Base-by-base conservation (phyloP, 495 filamentous ascomycete species). In the Lineolata rhizophorae region DNA sequence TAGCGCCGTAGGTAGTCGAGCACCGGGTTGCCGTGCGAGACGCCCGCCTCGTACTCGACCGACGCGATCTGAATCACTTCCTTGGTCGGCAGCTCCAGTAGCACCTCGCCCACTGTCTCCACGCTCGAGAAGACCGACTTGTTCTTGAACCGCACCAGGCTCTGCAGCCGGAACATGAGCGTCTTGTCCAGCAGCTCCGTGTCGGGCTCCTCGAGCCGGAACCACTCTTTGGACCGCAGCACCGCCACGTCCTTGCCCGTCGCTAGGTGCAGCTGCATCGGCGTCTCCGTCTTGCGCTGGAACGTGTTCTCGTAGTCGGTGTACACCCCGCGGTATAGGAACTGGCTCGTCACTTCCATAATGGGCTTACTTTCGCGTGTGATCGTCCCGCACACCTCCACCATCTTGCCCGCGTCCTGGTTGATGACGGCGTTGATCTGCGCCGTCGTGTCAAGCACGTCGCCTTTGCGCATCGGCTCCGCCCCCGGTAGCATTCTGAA, bases 401-500 rank as follows among this genome's bases (percentile, higher is more conserved):
- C 87, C 82, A 95, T 93, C 65, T 99, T 99, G 30, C 87, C 87
- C 26, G 87, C 85, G 20, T 91, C 83, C 46, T 94, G 81, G 53
- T 95, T 95, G 62, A 99, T 75, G 35, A 99, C 83, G 13, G 87
- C 81, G 45, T 95, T 94, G 57, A 95, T 79, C 51, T 85, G 82
- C 32, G 87, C 90, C 30, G 79, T 93, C 0, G 90, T 94, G 36
- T 80, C 73, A 11, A 99, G 64, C 31, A 81, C 66, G 55, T 99
- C 87, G 22, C 78, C 90, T 50, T 87, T 90, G 64, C 90, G 79
- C 38, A 99, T 55, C 16, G 90, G 84, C 48, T 90, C 71, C 13
- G 87, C 87, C 32, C 87, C 90, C 17, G 90, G 85, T 39, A 94
- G 63, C 90, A 99, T 95, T 39, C 90, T 76, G 72, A 95, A 95